Evolutionary conservation across 257 asterid species (phyloP).

Genomic region (Gentiana dahurica): DNA sequence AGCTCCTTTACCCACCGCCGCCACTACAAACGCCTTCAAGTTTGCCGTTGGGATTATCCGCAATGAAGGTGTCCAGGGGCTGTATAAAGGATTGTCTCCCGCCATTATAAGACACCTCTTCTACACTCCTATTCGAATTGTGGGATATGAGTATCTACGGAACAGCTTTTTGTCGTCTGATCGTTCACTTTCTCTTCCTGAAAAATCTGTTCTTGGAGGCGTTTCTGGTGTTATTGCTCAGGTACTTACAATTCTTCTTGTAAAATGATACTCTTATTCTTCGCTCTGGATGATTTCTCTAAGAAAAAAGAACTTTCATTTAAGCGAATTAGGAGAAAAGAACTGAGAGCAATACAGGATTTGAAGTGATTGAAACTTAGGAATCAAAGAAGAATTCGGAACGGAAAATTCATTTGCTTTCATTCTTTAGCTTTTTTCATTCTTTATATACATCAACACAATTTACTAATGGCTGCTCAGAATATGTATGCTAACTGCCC

Average conservation of each 20-base stretch:
- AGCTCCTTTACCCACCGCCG: background rate
- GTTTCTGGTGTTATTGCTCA: slow-evolving; percentile 81
- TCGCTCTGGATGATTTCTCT: no score
- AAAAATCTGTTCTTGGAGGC: slow-evolving; percentile 63
- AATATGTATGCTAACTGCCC: no score
- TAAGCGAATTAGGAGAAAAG: no score
- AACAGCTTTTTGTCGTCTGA: slow-evolving; percentile 24
- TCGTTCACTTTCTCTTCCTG: slow-evolving; percentile 31
- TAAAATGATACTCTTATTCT: no score
- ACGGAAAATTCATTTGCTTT: no score
- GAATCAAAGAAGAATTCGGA: no score
- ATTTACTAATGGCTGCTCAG: no score
- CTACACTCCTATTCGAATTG: slow-evolving; percentile 74
- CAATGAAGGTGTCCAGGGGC: slow-evolving; percentile 53
- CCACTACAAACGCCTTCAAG: slow-evolving; percentile 32
- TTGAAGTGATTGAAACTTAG: no score
- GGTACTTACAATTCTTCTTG: slow-evolving; percentile 23
- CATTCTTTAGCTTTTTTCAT: no score
- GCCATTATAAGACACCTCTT: slow-evolving; percentile 61
- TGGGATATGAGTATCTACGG: slow-evolving; percentile 69
- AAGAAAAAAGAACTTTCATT: no score
- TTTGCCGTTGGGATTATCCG: slow-evolving; percentile 32
- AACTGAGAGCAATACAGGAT: no score
- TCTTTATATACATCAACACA: no score
- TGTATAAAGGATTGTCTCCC: slow-evolving; percentile 62